Base-by-base conservation (phyloP, 345 rosid genomes). In the Stellera chamaejasme region DNA sequence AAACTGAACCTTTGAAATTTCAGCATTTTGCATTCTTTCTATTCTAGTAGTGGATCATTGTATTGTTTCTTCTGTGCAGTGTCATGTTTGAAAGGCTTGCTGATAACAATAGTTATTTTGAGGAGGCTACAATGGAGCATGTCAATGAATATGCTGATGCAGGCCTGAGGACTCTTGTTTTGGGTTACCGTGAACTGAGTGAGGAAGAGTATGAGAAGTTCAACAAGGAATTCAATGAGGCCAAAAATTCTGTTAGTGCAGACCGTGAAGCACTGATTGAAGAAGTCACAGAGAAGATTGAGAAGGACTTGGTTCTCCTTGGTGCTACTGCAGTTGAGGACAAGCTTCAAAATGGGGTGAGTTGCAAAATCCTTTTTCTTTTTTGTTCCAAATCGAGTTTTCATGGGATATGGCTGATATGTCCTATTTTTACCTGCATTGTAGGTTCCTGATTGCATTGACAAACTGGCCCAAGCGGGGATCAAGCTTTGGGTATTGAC, bases 291-390 rank as follows among this genome's bases (percentile, higher is more conserved):
- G 95, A 85, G 69, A 75, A 57, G 52, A 63, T 91, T 46, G 98
- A 88, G 76, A 83, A 72, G 79, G 80, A 82, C 71, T 59, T 91
- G 65, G 60, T 80, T 71, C 96, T 91, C 65, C 84, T 91, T 55
- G 98, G 98, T 54, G 95, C 95, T 39, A 91, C 98, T 47, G 98
- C 96, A 60, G 96, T 91, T 36, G 98, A 91, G 71, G 98, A 91
- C 78, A 91, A 91, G 69, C 90, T 91, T 45, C 98, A 91, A 79
- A 69, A 83, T 66, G 98, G 98, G 87, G 97, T 90, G 67, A 62
- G 94, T 59, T 54, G 65, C 45, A 27, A 62, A 60, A 51, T 62
- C 44, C 15, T 23, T 23, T 27, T 36, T 10, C 23, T 19, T 19
- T 19, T 19, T 19, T 19, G 23, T 19, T 19, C 1, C 23, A 19